Percentiles rank a stretch among this genome's conserved stretches.
Evolutionary conservation across 2,329 filamentous ascomycete species (phyloP).

Genomic region (Botrytis galanthina): DNA sequence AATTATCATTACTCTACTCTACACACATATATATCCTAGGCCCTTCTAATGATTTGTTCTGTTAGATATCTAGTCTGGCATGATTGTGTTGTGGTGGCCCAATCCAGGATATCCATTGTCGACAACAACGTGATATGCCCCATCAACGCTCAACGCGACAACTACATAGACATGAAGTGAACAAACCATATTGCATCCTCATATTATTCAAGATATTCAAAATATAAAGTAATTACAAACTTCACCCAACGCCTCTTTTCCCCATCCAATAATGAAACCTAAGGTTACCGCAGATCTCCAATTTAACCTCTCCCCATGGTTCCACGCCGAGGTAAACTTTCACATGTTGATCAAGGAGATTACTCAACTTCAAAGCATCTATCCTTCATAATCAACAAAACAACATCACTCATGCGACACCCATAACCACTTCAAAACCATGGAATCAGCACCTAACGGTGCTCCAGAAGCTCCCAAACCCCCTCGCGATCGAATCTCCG

Average conservation of each 20-base stretch:
- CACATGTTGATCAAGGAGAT: conserved; percentile 17
- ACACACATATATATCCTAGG: background rate
- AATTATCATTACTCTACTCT: background rate
- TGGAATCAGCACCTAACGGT: conserved; percentile 27
- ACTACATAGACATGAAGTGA: background rate
- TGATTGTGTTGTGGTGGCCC: background rate
- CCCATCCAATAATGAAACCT: background rate
- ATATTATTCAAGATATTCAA: background rate
- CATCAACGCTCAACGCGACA: conserved; percentile 4
- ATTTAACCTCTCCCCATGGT: conserved; percentile 11
- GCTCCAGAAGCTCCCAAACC: conserved; percentile 25
- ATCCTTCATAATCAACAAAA: background rate
- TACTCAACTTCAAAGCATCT: background rate
- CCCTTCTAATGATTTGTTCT: background rate
- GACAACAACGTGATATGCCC: background rate
- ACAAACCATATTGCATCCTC: background rate
- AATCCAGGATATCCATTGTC: background rate
- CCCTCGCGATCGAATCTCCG: conserved; percentile 31
- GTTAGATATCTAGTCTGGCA: background rate
- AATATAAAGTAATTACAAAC: background rate
- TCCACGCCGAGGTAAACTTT: conserved; percentile 17
- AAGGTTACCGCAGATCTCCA: conserved; percentile 12
- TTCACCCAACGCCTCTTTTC: background rate
- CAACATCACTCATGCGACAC: conserved; percentile 10
- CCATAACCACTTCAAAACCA: conserved; percentile 12